A percentile compares a stretch with the other conserved stretches of the same genome.
phyloP scores from a whole-genome alignment of 331 rosid species.

The Arachis monticola region DNA sequence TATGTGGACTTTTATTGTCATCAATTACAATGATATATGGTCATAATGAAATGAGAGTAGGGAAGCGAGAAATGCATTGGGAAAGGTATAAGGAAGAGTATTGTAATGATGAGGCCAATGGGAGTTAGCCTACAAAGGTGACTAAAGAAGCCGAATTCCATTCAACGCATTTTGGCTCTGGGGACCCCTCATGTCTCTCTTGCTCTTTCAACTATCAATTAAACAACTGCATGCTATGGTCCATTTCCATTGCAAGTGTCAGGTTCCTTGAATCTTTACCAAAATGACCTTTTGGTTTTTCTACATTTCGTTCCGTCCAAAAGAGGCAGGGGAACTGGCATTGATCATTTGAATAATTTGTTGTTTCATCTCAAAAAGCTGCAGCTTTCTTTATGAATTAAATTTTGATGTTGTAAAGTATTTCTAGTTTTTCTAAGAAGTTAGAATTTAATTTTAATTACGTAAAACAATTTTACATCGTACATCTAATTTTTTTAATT shows the following conservation, averaged over 20 bases:
- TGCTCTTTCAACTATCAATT: constrained; percentile 43
- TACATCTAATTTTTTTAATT: too few species aligned
- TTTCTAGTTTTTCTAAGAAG: too few species aligned
- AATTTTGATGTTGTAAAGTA: too few species aligned
- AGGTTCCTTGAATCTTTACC: constrained; percentile 42
- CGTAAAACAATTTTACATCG: too few species aligned
- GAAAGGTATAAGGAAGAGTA: constrained; percentile 3
- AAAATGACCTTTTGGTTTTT: constrained; percentile 35
- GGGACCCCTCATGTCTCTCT: constrained; percentile 46
- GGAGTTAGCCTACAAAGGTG: constrained; percentile 36
- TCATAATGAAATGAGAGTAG: constrained; percentile 3
- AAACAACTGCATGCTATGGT: constrained; percentile 52
- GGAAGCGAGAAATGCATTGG: constrained; percentile 15
- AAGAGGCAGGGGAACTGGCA: not conserved
- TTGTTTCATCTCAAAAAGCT: too few species aligned
- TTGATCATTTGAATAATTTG: not conserved
- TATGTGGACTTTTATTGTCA: too few species aligned
- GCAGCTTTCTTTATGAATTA: not conserved
- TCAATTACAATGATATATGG: constrained; percentile 6
- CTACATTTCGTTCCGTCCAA: constrained; percentile 27
- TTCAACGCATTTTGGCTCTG: constrained; percentile 30
- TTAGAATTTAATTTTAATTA: too few species aligned
- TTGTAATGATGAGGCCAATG: constrained; percentile 40
- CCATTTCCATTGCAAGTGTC: constrained; percentile 43
- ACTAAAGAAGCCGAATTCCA: constrained; percentile 38